These are phyloP conservation scores for Diaporthe vexans DNA, from an alignment of 2,329 filamentous ascomycete species.

Conservation along the genomic window DNA sequence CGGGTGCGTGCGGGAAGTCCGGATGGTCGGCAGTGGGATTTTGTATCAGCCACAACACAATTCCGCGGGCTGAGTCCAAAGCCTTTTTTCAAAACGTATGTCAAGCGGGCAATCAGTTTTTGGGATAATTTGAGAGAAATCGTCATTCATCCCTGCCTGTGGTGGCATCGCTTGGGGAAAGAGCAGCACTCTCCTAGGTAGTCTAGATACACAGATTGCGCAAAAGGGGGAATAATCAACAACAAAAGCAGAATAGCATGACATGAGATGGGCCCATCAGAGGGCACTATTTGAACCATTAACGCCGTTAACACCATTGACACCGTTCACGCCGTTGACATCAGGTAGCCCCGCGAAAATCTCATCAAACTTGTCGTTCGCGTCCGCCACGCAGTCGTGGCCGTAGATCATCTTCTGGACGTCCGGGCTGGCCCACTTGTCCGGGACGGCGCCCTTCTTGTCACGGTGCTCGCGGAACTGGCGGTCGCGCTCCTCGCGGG, in stretches of 20 bases:
- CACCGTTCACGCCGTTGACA: slow-evolving; percentile 31
- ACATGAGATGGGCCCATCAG: not conserved
- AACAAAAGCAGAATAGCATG: not conserved
- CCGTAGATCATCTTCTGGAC: slow-evolving; percentile 77
- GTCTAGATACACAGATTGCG: slow-evolving; percentile 10
- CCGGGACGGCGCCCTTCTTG: slow-evolving; percentile 66
- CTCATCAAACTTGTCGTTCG: slow-evolving; percentile 65
- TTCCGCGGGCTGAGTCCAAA: not conserved
- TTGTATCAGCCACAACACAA: not conserved
- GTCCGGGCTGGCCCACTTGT: slow-evolving; percentile 80
- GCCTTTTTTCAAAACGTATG: not conserved
- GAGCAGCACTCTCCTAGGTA: not conserved
- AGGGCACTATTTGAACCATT: not conserved
- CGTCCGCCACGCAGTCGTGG: slow-evolving; percentile 71
- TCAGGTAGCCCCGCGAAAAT: slow-evolving; percentile 53
- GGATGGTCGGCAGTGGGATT: not conserved
- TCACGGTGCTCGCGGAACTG: slow-evolving; percentile 66
- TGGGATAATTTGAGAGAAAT: not conserved
- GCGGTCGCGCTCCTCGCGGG: slow-evolving; percentile 70
- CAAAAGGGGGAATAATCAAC: not conserved
- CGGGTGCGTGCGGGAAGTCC: not conserved
- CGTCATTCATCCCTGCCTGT: slow-evolving; percentile 5
- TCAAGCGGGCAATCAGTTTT: too few species aligned
- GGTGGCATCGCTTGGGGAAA: slow-evolving; percentile 19
- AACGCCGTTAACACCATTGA: not conserved